Evolutionary conservation across 2,329 filamentous ascomycete genomes (phyloP), one percentile per base, ranked within the genome.

Genomic region (Geosmithia morbida): DNA sequence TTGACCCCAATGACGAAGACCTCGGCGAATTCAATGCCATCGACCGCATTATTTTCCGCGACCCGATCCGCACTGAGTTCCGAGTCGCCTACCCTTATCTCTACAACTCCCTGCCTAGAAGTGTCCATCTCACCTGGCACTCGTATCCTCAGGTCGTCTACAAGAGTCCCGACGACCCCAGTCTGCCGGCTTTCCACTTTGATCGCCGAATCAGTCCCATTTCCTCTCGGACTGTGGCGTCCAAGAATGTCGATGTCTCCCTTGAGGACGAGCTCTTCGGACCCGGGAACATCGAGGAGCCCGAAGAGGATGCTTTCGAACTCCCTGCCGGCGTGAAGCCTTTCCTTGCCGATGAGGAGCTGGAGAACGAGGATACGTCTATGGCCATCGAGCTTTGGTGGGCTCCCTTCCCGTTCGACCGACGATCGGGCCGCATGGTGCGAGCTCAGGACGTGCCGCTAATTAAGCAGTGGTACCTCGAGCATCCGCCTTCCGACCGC

Each of bases 1-100:
- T 98, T 51, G 89, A 98, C 62, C 92, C 92, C 2, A 98, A 98
- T 57, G 90, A 97, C 55, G 92, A 98, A 64, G 92, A 98, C 60
- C 98, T 98, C 66, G 92, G 92, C 65, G 92, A 98, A 65, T 98
- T 98, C 74, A 98, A 98, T 60, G 92, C 92, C 33, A 98, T 98
- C 57, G 92, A 98, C 59, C 87, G 94, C 55, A 98, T 98, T 66
- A 98, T 98, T 55, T 98, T 98, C 74, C 85, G 92, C 53, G 83
- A 85, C 44, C 89, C 90, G 1, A 94, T 97, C 53, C 81, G 90
- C 55, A 98, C 90, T 8, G 92, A 98, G 66, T 96, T 94, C 59
- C 81, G 90, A 43, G 92, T 98, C 42, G 88, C 88, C 1, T 97
- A 87, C 61, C 92, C 92, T 0, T 96, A 84, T 62, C 73, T 98